Evolutionary conservation across 2,329 filamentous ascomycete species (phyloP), one percentile per base, ranked within the genome.

Genomic region (Tolypocladium tropicale): DNA sequence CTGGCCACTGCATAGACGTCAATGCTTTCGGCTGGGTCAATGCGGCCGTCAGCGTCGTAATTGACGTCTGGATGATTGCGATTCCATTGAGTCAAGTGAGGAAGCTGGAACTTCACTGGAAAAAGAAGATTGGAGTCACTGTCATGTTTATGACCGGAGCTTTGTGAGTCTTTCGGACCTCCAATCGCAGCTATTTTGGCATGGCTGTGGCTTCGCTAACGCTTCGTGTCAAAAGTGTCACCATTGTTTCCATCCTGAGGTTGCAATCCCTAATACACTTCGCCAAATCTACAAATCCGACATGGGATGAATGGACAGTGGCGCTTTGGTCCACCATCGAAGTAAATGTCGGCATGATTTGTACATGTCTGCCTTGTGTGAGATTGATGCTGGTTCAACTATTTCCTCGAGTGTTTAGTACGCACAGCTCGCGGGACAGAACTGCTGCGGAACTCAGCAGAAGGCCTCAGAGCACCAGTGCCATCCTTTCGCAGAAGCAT

Each of bases 61-160:
- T 53, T 2, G 49, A 57, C 28, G 0, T 57, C 6, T 57, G 52
- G 56, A 53, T 57, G 46, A 50, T 57, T 21, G 25, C 49, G 18
- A 46, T 57, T 12, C 48, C 56, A 5, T 49, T 57, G 23, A 54
- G 37, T 41, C 48, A 54, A 33, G 30, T 57, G 12, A n/a, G 48
- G 14, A 43, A 41, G 14, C 53, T 54, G 4, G 39, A 53, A 16
- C 56, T 57, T 7, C 53, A 54, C 37, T 54, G 56, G 53, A 57
- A 57, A 33, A 55, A 57, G 48, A 57, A 57, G 56, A 6, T 55
- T 2, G 53, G 53, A 18, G 56, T 52, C 18, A 23, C 30, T 41
- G 21, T 57, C 48, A 57, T 57, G 56, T 57, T 57, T 18, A 9
- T 57, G 28, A 48, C 39, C 23, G 56, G 56, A 16, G 32, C 28